A percentile compares a stretch with the other conserved stretches of the same genome.
These are phyloP conservation scores for Pseudocercospora macadamiae DNA, from an alignment of 2,329 filamentous ascomycete genomes.

Conservation along the genomic window DNA sequence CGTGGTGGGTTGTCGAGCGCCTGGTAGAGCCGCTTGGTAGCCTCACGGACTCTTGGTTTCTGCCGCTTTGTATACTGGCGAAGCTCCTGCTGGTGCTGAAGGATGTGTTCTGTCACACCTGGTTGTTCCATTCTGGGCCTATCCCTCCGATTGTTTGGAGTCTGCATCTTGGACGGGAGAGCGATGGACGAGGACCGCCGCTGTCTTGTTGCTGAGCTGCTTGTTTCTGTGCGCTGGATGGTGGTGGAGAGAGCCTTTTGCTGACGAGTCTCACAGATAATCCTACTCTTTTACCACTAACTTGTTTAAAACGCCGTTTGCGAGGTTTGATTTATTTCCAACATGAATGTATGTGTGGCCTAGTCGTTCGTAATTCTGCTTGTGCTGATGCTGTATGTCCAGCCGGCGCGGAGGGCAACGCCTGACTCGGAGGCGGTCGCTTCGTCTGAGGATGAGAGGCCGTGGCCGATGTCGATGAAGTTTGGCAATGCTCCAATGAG, in stretches of 20 bases:
- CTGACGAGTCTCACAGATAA: conserved; percentile 21
- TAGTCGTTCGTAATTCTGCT: not conserved
- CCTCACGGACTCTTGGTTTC: not conserved
- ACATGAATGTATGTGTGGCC: conserved; percentile 34
- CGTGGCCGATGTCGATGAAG: conserved; percentile 57
- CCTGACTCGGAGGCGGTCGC: conserved; percentile 92
- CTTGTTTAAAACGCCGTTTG: conserved; percentile 1
- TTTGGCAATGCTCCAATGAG: conserved; percentile 46
- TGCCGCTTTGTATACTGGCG: not conserved
- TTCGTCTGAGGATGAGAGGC: conserved; percentile 86
- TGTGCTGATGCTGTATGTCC: conserved; percentile 17
- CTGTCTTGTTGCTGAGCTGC: not conserved
- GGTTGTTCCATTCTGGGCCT: not conserved
- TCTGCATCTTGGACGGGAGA: not conserved
- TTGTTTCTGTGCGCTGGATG: not conserved
- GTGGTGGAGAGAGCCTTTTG: not conserved
- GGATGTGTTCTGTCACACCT: not conserved
- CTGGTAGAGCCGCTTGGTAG: not conserved
- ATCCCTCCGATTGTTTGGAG: not conserved
- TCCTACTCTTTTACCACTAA: conserved; percentile 13
- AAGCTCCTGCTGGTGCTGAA: not conserved
- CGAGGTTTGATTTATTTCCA: conserved; percentile 15
- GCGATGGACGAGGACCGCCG: not conserved
- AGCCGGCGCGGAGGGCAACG: conserved; percentile 72
- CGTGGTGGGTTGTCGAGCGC: too few relatives aligned